These are phyloP conservation scores for Microcyclospora tardicrescens DNA, from an alignment of 2,329 filamentous ascomycete genomes.

Conservation along the genomic window DNA sequence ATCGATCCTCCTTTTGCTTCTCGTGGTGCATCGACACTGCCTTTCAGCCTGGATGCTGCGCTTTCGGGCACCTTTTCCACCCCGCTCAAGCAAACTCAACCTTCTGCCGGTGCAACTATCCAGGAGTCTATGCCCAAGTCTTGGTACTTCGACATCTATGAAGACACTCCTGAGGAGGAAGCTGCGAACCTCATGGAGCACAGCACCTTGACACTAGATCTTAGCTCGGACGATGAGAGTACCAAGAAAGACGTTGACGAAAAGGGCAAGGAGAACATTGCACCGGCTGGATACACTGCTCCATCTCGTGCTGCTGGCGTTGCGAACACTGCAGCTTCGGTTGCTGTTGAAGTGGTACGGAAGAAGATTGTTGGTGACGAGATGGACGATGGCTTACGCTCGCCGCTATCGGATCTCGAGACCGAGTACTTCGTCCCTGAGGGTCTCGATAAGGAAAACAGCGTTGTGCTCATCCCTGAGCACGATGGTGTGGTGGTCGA, in stretches of 20 bases:
- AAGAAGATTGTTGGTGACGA: conserved; percentile 18
- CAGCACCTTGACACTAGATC: conserved; percentile 72
- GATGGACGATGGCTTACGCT: conserved; percentile 24
- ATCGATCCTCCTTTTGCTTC: conserved; percentile 56
- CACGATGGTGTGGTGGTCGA: conserved; percentile 1
- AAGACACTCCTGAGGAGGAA: conserved; percentile 81
- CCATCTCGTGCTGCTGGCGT: conserved; percentile 10
- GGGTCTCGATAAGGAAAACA: conserved; percentile 19
- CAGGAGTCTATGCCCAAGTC: conserved; percentile 45
- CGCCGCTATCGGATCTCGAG: conserved; percentile 23
- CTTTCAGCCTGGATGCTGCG: conserved; percentile 76
- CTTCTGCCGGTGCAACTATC: conserved; percentile 32
- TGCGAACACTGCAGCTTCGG: neutral
- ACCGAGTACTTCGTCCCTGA: conserved; percentile 23
- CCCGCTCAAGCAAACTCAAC: conserved; percentile 16
- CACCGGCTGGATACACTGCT: conserved; percentile 43
- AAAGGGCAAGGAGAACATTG: conserved; percentile 85
- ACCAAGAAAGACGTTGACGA: conserved; percentile 42
- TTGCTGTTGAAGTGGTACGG: conserved; percentile 14
- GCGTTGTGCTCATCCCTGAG: conserved; percentile 15
- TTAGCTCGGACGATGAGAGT: conserved; percentile 76
- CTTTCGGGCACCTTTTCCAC: conserved; percentile 60
- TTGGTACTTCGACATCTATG: conserved; percentile 92
- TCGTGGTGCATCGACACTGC: conserved; percentile 35
- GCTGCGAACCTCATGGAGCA: conserved; percentile 90